phyloP scores from a whole-genome alignment of 108 stramenopile species.

The Nitzschia sp. region DNA sequence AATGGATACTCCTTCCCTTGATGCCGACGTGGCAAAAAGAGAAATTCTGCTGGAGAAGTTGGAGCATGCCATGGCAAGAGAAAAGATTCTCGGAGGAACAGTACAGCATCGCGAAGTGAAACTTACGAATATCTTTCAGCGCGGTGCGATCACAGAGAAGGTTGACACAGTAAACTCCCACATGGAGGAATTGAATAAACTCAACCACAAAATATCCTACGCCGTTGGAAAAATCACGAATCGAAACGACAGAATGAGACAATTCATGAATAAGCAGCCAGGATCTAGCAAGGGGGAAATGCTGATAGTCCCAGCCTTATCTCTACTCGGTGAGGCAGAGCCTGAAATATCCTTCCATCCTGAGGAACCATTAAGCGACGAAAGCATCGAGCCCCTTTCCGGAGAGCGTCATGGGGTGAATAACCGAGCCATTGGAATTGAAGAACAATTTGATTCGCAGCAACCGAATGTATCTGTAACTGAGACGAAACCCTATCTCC shows the following conservation, averaged over 20 bases:
- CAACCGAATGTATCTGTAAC: no score
- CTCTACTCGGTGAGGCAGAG: neutral
- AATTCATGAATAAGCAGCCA: neutral
- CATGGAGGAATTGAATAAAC: conserved; percentile 22
- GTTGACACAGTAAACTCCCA: conserved; percentile 27
- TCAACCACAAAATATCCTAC: conserved; percentile 37
- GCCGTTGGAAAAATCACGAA: conserved; percentile 6
- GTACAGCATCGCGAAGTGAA: conserved; percentile 35
- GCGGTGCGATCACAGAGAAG: neutral
- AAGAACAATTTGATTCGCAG: neutral
- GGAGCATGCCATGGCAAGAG: conserved; percentile 51
- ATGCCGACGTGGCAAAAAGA: conserved; percentile 40
- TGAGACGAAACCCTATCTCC: neutral
- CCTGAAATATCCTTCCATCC: neutral
- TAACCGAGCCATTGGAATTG: neutral
- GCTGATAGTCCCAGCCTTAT: neutral
- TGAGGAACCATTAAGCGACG: neutral
- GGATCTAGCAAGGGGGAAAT: neutral
- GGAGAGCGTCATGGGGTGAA: neutral
- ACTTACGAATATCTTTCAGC: neutral
- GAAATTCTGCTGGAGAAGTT: conserved; percentile 41
- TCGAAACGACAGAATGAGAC: conserved; percentile 8
- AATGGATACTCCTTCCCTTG: conserved; percentile 45
- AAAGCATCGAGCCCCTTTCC: neutral
- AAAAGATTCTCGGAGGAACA: conserved; percentile 30